These are phyloP conservation scores for Phaeosphaeriaceae sp. DNA, from an alignment of 2,329 filamentous ascomycete species.

Conservation along the genomic window DNA sequence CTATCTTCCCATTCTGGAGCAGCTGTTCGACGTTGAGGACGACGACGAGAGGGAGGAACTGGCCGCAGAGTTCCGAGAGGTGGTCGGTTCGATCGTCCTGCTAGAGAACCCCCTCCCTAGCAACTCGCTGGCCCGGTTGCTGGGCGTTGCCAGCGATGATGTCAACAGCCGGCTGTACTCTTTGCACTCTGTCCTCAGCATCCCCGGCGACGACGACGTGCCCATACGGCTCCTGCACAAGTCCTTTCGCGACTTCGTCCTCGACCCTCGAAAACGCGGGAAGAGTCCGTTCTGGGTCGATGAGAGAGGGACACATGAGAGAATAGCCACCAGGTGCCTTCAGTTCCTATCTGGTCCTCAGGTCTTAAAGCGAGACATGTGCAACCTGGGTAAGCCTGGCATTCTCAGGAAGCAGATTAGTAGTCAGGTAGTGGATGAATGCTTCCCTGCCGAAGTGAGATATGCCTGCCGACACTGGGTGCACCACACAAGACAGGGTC, in stretches of 20 bases:
- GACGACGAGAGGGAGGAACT: constrained; percentile 3
- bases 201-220: constrained; percentile 4
- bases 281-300: constrained; percentile 27
- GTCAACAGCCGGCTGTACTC: constrained; percentile 11
- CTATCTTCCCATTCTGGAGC: no score
- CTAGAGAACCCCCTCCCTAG: constrained; percentile 16
- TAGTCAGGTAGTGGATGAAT: no score
- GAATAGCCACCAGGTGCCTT: constrained; percentile 41
- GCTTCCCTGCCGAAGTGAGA: constrained; percentile 9
- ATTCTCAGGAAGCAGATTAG: constrained; percentile 14
- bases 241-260: constrained; percentile 26
- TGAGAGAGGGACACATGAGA: constrained; percentile 36
- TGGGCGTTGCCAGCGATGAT: constrained; percentile 7
- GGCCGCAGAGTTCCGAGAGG: constrained; percentile 4
- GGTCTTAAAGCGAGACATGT: constrained; percentile 44
- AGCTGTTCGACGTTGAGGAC: background rate
- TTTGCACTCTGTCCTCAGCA: constrained; percentile 20
- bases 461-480: constrained; percentile 40
- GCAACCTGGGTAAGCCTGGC: constrained; percentile 38
- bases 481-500: constrained; percentile 37
- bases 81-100: constrained; percentile 18
- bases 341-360: constrained; percentile 42
- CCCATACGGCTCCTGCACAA: constrained; percentile 19
- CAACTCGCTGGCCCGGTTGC: constrained; percentile 12
- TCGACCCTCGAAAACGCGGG: constrained; percentile 25